phyloP scores from a whole-genome alignment of 169 alveolate genomes.

The Plasmodium berghei region DNA sequence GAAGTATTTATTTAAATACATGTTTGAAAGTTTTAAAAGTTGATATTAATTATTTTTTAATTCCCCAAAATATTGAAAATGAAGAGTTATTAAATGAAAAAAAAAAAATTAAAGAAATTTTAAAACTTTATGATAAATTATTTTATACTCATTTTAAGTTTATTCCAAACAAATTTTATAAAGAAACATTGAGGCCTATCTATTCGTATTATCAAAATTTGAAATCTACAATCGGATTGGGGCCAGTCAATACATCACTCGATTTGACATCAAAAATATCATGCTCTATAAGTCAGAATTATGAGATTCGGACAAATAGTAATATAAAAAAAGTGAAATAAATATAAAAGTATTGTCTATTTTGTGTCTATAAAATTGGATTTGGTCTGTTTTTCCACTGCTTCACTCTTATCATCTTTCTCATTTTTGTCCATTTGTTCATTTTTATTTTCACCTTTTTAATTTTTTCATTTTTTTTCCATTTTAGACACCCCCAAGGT shows the following conservation, averaged over 20 bases:
- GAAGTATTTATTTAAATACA: slow-evolving; percentile 45
- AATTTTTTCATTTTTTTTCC: background rate
- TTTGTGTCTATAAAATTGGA: background rate
- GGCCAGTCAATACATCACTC: background rate
- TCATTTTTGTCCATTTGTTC: background rate
- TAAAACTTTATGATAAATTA: slow-evolving; percentile 73
- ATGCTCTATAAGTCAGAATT: slow-evolving; percentile 17
- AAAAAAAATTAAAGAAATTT: slow-evolving; percentile 75
- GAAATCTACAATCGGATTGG: slow-evolving; percentile 37
- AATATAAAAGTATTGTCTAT: background rate
- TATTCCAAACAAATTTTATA: slow-evolving; percentile 71
- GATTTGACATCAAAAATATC: slow-evolving; percentile 26
- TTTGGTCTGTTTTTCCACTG: no score
- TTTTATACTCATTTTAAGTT: slow-evolving; percentile 73
- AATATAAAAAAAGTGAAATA: slow-evolving; percentile 12
- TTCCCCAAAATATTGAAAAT: slow-evolving; percentile 13
- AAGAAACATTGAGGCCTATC: slow-evolving; percentile 74
- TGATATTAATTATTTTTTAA: slow-evolving; percentile 32
- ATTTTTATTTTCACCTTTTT: background rate
- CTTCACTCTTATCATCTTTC: background rate
- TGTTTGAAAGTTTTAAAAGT: slow-evolving; percentile 54
- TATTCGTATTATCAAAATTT: slow-evolving; percentile 72
- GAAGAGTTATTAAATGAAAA: slow-evolving; percentile 57
- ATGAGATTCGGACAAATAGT: slow-evolving; percentile 29
- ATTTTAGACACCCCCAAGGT: slow-evolving; percentile 9